Evolutionary conservation across 805 yeast species (phyloP), one percentile per base, ranked within the genome.

Genomic region (Geotrichum ghanense): DNA sequence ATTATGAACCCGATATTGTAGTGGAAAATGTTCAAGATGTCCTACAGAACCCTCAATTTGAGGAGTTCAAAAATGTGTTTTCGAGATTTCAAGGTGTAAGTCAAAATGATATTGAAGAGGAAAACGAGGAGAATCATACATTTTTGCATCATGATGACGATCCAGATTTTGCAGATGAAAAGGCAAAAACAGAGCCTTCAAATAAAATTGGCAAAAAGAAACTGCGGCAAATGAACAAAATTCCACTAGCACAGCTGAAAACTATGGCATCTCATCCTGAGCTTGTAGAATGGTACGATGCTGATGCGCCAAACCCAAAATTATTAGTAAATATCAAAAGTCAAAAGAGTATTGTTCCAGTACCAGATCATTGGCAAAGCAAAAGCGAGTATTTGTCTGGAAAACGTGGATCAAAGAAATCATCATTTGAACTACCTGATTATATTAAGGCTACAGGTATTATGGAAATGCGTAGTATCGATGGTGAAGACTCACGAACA

Each of bases 381-480:
- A 87, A 86, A 57, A 68, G 83, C 45, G 95, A 84, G 34, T 88
- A 80, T 54, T 64, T 88, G 2, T 67, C 87, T 1, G 71, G 79
- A 1, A 74, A 78, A 51, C 71, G 83, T 45, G 82, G 89, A 1
- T 51, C 78, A 20, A 88, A 79, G 46, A 78, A 78, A 54, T 72
- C 73, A 7, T 86, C 87, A 0, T 90, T 84, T 58, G 76, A 77
- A 56, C 68, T 90, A 19, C 97, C 97, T 0, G 71, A 76, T 39
- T 83, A 76, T 54, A 86, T 92, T 35, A 71, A 68, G 35, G 85
- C 78, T 45, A 89, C 97, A 0, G 95, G 95, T 1, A 88, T 90
- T 22, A 74, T 78, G 51, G 88, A 84, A 47, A 83, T 90, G 95
- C 74, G 97, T 60, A 76, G 78, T 47, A 76, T 79, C 51, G 61